These are phyloP conservation scores for Blumeria hordei DNA, from an alignment of 2,329 filamentous ascomycete genomes.

Conservation along the genomic window DNA sequence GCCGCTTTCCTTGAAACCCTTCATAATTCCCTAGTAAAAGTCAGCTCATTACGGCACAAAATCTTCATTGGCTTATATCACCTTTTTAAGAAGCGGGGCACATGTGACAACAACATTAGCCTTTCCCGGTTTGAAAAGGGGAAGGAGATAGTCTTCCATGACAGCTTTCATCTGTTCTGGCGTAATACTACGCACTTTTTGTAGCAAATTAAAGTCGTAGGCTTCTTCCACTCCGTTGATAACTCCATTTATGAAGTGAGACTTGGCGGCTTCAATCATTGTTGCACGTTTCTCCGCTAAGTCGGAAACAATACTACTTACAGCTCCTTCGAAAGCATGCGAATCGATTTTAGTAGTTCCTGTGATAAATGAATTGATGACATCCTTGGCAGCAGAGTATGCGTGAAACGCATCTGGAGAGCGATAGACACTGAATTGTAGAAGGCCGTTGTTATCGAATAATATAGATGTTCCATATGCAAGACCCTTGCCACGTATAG, in stretches of 20 bases:
- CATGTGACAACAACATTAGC: conserved; percentile 79
- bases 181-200: conserved; percentile 50
- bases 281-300: conserved; percentile 79
- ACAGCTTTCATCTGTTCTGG: conserved; percentile 53
- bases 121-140: conserved; percentile 55
- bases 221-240: conserved; percentile 51
- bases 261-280: conserved; percentile 56
- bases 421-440: conserved; percentile 72
- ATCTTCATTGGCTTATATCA: conserved; percentile 19
- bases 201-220: conserved; percentile 55
- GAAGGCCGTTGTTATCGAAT: conserved; percentile 53
- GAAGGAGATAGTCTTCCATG: conserved; percentile 51
- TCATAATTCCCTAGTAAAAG: conserved; percentile 38
- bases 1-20: conserved; percentile 47
- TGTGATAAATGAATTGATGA: conserved; percentile 50
- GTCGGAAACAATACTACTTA: conserved; percentile 66
- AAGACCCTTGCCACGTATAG: conserved; percentile 75
- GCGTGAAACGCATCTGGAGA: conserved; percentile 78
- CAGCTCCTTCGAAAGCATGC: conserved; percentile 50
- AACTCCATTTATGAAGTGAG: conserved; percentile 64
- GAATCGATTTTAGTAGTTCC: conserved; percentile 52
- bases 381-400: conserved; percentile 49
- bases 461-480: conserved; percentile 73
- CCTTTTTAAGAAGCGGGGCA: conserved; percentile 62
- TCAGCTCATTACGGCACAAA: conserved; percentile 1